Base-by-base conservation (phyloP, 371 early-diverging fungal species). In the Capniomyces stellatus region DNA sequence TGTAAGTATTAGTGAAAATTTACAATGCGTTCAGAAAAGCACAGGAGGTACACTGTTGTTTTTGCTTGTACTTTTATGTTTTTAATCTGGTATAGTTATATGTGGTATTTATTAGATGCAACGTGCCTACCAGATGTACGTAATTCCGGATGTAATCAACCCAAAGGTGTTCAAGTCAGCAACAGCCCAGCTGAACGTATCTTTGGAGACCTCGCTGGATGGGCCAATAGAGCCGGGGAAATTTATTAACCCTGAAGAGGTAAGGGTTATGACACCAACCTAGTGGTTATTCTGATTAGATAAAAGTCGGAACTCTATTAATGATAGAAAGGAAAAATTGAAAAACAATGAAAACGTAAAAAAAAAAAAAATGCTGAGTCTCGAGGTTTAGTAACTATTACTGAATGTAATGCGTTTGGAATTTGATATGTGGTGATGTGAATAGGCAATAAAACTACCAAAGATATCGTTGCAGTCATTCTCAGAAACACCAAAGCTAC, bases 91-190 rank as follows among this genome's bases (percentile, higher is more conserved):
- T n/a, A n/a, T n/a, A n/a, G n/a, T n/a, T n/a, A n/a, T n/a, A n/a
- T n/a, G n/a, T n/a, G n/a, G n/a, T n/a, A n/a, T n/a, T n/a, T n/a
- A n/a, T 24, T 29, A 63, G 63, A 67, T 78, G 75, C 79, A 85
- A 65, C 77, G 85, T 51, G 53, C 81, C 47, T 71, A 77, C 24
- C 85, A 84, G 64, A 87, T 87, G 87, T 78, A 66, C 57, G 81
- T 87, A 46, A 68, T 82, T 41, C 87, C 87, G 3, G 87, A 87
- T 63, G 49, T 85, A 40, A 62, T 87, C 41, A 73, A 76, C 22
- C 67, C 75, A 29, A 73, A 62, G 48, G 53, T 42, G 6, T 57
- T 69, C 15, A 60, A 58, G n/a, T 59, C 55, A 24, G 60, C 61
- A 24, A 57, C 57, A 22, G 43, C 60, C 6, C 59, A 61, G 55